Base-by-base conservation (phyloP, 768 basidiomycete genomes). In the Kwoniella mangroviensis region DNA sequence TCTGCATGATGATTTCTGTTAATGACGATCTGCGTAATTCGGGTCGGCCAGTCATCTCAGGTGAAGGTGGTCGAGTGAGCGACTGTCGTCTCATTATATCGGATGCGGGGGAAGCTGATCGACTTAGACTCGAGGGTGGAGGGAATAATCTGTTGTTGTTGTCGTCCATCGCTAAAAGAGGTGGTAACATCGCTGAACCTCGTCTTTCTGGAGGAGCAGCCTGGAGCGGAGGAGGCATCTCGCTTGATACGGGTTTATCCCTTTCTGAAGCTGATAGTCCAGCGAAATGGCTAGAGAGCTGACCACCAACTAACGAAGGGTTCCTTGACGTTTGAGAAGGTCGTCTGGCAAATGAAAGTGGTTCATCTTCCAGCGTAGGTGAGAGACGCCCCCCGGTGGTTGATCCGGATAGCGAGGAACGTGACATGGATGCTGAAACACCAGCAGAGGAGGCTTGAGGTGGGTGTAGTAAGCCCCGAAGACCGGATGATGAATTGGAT, bases 231-330 rank as follows among this genome's bases (percentile, higher is more conserved):
- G 75, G 70, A 41, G 59, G 63, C 73, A 75, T 73, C 13, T 71
- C 70, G 10, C 34, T 53, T 2, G 69, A 60, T 52, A 43, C 24
- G 34, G 65, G 24, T 54, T 67, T 12, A 21, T 63, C 6, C 52
- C 73, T 54, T 17, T 76, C 75, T 4, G 62, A 19, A 5, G 75
- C 73, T 12, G 69, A 60, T 15, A 80, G 65, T 63, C 72, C 75
- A 3, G 79, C 76, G 61, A 80, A 80, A 21, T 76, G 75, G 45
- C 70, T 58, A 1, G 76, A 69, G 3, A 80, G 70, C 59, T 74
- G 76, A 42, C 79, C 79, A 43, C 79, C 73, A 19, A 79, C 77
- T 1, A 76, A 40, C 4, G 79, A 80, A 19, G 70, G 59, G 22
- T 63, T 77, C n/a, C 79, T 69, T 7, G 68, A 70, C 1, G 74